A percentile compares a stretch with the other conserved stretches of the same genome.
phyloP scores from a whole-genome alignment of 176 grass and related monocot species.

The Cymbopogon citratus region DNA sequence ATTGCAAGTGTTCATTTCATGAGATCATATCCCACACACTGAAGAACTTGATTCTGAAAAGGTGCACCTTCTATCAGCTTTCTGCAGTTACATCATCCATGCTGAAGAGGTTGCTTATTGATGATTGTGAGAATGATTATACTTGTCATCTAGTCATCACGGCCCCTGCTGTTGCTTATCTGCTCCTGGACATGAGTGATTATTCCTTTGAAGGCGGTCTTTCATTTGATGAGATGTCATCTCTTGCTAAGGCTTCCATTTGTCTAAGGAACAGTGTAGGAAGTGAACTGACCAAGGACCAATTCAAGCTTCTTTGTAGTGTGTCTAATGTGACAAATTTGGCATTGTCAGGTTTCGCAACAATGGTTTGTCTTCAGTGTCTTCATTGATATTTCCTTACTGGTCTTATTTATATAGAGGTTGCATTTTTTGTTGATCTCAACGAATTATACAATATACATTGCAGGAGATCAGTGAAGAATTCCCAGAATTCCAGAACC shows the following conservation, averaged over 20 bases:
- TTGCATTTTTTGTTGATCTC: too few species aligned
- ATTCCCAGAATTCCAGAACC: background rate
- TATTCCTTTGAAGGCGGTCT: background rate
- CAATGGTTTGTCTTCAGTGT: background rate
- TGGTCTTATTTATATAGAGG: background rate
- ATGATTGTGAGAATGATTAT: fast-evolving
- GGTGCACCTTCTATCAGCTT: background rate
- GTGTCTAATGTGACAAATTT: background rate
- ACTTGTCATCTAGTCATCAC: background rate
- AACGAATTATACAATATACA: background rate
- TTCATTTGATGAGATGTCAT: background rate
- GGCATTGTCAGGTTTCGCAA: background rate
- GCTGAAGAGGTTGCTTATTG: background rate
- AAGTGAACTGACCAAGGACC: too few species aligned
- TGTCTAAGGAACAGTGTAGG: background rate
- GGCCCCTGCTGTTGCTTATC: background rate
- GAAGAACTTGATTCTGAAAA: background rate
- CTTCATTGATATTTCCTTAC: background rate
- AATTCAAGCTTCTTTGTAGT: background rate
- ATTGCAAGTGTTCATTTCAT: background rate
- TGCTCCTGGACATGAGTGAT: too few species aligned
- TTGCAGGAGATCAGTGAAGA: background rate
- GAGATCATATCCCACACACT: background rate
- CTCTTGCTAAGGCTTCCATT: background rate
- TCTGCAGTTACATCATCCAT: background rate